phyloP scores from a whole-genome alignment of 2,329 filamentous ascomycete species.

The Alternaria consortialis region DNA sequence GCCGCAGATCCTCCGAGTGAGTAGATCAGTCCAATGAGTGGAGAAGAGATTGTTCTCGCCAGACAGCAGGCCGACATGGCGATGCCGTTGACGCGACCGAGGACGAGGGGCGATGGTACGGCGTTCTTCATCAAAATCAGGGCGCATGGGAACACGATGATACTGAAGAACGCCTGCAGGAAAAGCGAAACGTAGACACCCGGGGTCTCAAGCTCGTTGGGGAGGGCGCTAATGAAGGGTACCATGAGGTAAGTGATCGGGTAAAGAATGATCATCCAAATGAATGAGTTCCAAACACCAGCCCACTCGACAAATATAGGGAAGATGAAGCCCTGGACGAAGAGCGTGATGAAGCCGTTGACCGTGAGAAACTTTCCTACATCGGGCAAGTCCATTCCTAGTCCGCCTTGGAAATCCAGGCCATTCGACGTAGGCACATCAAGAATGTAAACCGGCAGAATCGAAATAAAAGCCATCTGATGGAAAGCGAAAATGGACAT shows the following conservation, averaged over 20 bases:
- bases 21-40: slow-evolving; percentile 72
- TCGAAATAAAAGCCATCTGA: slow-evolving; percentile 86
- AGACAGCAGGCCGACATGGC: slow-evolving; percentile 71
- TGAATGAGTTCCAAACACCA: slow-evolving; percentile 73
- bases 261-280: slow-evolving; percentile 71
- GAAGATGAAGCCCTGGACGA: slow-evolving; percentile 78
- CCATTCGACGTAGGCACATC: slow-evolving; percentile 63
- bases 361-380: slow-evolving; percentile 73
- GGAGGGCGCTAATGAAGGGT: slow-evolving; percentile 70
- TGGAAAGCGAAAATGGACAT: slow-evolving; percentile 92
- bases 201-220: slow-evolving; percentile 60
- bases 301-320: slow-evolving; percentile 69
- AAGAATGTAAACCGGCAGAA: slow-evolving; percentile 91
- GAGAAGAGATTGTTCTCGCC: slow-evolving; percentile 74
- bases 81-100: slow-evolving; percentile 76
- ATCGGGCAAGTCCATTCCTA: slow-evolving; percentile 71
- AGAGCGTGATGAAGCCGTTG: slow-evolving; percentile 75
- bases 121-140: slow-evolving; percentile 81
- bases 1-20: slow-evolving; percentile 67
- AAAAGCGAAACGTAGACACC: slow-evolving; percentile 72
- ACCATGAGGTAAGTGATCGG: slow-evolving; percentile 73
- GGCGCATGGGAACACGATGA: slow-evolving; percentile 72
- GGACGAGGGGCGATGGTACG: slow-evolving; percentile 66
- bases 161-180: slow-evolving; percentile 72
- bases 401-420: slow-evolving; percentile 63